Base-by-base conservation (phyloP, 1,284 basidiomycete species). In the Tilletia caries region DNA sequence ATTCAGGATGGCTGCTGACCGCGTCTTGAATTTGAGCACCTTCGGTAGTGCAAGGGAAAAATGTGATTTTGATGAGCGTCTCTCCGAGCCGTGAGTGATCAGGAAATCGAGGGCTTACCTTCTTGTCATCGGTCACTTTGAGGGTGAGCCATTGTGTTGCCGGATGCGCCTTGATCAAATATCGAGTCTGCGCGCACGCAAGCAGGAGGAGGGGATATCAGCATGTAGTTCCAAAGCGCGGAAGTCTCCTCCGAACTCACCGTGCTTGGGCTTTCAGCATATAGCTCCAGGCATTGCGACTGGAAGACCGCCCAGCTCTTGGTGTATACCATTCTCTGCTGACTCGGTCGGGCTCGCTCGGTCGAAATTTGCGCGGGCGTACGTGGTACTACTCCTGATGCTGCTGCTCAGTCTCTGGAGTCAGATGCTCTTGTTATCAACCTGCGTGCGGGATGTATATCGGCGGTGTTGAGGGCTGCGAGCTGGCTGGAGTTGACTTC, bases 51-150 rank as follows among this genome's bases (percentile, higher is more conserved):
- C 25, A n/a, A n/a, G n/a, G n/a, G n/a, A n/a, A n/a, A n/a, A n/a
- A n/a, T n/a, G n/a, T n/a, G n/a, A n/a, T n/a, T 41, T 41, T 41
- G 37, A 10, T 41, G 37, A 41, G 37, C 37, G n/a, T n/a, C n/a
- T n/a, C n/a, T n/a, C n/a, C n/a, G n/a, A n/a, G n/a, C n/a, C n/a
- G n/a, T n/a, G n/a, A n/a, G n/a, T n/a, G n/a, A n/a, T n/a, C n/a
- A n/a, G n/a, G n/a, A n/a, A 6, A 52, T 13, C 6, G 48, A 52
- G 23, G 6, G 54, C 71, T 71, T 46, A 73, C 71, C 23, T 71
- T 79, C 29, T 67, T 66, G 48, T 79, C 76, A 67, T 79, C 71
- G n/a, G 77, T 79, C 29, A 79, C 77, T 66, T 79, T 79, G 69
- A 79, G 73, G 25, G 73, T 75, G 13, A 79, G 68, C 66, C 75